These are phyloP conservation scores for Suillus paluster DNA, from an alignment of 768 basidiomycete genomes.

Conservation along the genomic window DNA sequence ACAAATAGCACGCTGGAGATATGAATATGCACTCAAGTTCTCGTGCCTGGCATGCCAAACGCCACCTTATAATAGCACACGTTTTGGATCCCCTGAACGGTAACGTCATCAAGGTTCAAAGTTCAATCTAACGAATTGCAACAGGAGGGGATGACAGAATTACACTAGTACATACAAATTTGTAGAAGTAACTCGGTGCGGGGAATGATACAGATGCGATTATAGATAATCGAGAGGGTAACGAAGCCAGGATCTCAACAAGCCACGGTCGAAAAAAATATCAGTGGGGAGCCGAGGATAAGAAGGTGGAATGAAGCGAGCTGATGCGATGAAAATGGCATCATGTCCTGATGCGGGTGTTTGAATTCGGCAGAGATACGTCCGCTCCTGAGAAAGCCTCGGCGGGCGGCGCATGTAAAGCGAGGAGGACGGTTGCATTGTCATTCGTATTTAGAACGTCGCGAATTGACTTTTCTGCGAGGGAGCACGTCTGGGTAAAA, in stretches of 20 bases:
- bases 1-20: background rate
- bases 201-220: slow-evolving; percentile 32
- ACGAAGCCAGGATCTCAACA: slow-evolving; percentile 1
- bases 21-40: background rate
- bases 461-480: slow-evolving; percentile 72
- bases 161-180: slow-evolving; percentile 22
- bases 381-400: slow-evolving; percentile 19
- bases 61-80: background rate
- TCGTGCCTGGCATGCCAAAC: background rate
- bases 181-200: slow-evolving; percentile 16
- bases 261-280: slow-evolving; percentile 10
- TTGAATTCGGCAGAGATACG: slow-evolving; percentile 12
- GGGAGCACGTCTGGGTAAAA: slow-evolving; percentile 59
- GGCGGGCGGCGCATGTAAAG: slow-evolving; percentile 52
- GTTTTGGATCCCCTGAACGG: background rate
- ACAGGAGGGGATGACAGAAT: background rate
- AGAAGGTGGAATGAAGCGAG: background rate
- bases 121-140: background rate
- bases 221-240: slow-evolving; percentile 6
- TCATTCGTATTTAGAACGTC: slow-evolving; percentile 72
- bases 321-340: background rate
- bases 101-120: background rate
- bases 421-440: slow-evolving; percentile 67
- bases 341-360: slow-evolving; percentile 32
- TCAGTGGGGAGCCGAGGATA: slow-evolving; percentile 11